Evolutionary conservation across 2,329 filamentous ascomycete genomes (phyloP), one percentile per base, ranked within the genome.

Genomic region (Talaromyces atroroseus): DNA sequence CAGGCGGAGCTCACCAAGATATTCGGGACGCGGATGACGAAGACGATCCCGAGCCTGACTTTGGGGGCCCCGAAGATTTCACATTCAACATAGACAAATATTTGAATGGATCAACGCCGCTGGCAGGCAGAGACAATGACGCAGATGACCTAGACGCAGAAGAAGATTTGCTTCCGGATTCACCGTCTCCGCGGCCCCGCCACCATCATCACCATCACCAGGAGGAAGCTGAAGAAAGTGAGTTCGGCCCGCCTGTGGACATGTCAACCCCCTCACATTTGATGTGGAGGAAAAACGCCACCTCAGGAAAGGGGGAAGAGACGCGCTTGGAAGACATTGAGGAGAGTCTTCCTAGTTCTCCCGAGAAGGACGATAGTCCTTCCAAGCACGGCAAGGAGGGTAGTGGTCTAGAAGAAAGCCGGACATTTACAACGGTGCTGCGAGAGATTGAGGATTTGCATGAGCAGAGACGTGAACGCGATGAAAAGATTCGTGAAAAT

Each of bases 211-310:
- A 48, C 7, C 53, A 49, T 38, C 66, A 70, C 46, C 62, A 60
- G 1, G 68, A 69, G 6, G 61, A 71, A 6, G 68, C 63, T 10
- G 73, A 74, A 49, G 69, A 73, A 52, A 75, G 72, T 47, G 72
- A 75, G 62, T 73, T 74, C 44, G 73, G 69, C 2, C 72, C 72
- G 10, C 72, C 73, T 2, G 63, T 74, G 10, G 73, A 75, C 54
- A 75, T 75, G 68, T 76, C 73, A 1, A 76, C 73, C 0, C 73
- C 73, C 5, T 74, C 72, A 18, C 73, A 74, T 58, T 34, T 76
- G 8, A 59, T 74, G 52, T 69, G 68, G 52, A 59, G 71, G 32
- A 64, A 58, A 5, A 64, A 63, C 38, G 62, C 56, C 1, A 52
- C 64, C 1, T 61, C 26, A n/a, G 52, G 60, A 0, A 58, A 29